Base-by-base conservation (phyloP, 2,329 filamentous ascomycete genomes). In the Fusarium sp. region DNA sequence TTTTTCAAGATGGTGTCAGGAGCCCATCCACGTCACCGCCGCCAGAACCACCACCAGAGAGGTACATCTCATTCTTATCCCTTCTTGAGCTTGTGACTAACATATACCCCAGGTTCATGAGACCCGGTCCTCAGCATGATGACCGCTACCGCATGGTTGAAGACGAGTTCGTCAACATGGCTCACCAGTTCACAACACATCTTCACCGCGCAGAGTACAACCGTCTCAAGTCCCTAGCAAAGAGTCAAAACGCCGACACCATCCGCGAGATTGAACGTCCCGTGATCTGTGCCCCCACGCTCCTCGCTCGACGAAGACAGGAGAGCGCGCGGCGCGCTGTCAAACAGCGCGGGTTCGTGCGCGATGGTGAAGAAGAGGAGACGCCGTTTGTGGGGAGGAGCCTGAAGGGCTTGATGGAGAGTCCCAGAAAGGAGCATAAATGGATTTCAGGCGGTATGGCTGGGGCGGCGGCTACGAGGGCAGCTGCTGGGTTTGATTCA, bases 111-210 rank as follows among this genome's bases (percentile, higher is more conserved):
- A 91, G 89, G 34, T 87, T 87, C 79, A 95, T 96, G 92, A 84
- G 85, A 3, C 86, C 90, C 56, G 91, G 91, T 4, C 81, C 88
- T n/a, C 85, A 88, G 5, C 82, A 87, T n/a, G 94, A 96, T 80
- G 93, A 95, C 79, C 84, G 83, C 64, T 96, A 90, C 81, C 91
- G 93, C 77, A 95, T 96, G 92, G 94, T 96, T 0, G 94, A 96
- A 81, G 94, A 96, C 76, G 93, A 96, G 75, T 90, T 96, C 72
- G 83, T 92, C 22, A 84, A 88, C 18, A 89, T 91, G 0, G 93
- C 93, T 0, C 89, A 90, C 62, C 84, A 86, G 4, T 96, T 94
- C 81, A 96, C 93, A 0, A 87, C 88, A 6, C 93, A 95, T 80
- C 87, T 96, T 2, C 93, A 95, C 79, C 89, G 91, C n/a, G 92